Conservation (phyloP, 2,329 filamentous ascomycete genomes). For the Dactylella cylindrospora region DNA sequence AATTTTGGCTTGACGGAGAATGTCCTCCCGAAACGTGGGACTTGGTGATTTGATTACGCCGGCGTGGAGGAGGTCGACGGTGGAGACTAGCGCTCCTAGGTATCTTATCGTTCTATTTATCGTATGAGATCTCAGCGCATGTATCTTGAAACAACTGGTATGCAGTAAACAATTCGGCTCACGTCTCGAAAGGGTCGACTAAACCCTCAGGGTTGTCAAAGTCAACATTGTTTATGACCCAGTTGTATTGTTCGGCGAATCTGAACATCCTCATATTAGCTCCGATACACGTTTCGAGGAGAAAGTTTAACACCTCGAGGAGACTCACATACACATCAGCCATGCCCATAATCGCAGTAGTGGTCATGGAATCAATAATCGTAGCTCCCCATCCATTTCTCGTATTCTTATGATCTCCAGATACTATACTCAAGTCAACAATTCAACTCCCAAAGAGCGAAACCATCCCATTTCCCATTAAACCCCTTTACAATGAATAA, state of each 20-base stretch:
- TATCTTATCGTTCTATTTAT: constrained; percentile 56
- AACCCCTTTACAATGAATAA: constrained; percentile 50
- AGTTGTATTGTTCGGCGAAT: constrained; percentile 36
- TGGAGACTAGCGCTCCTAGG: constrained; percentile 75
- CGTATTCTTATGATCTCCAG: constrained; percentile 44
- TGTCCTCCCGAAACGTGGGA: constrained; percentile 51
- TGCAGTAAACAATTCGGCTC: not conserved
- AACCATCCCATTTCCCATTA: constrained; percentile 48
- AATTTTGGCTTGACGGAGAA: constrained; percentile 67
- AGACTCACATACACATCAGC: constrained; percentile 56
- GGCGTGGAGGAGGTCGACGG: constrained; percentile 57
- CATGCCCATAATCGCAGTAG: constrained; percentile 75
- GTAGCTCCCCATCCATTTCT: constrained; percentile 85
- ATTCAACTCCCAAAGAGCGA: not conserved
- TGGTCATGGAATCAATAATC: constrained; percentile 77
- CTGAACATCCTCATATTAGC: constrained; percentile 14
- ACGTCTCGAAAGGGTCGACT: constrained; percentile 80
- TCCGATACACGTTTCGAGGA: constrained; percentile 22
- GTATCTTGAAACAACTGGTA: not conserved
- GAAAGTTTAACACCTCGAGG: not conserved
- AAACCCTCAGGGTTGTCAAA: constrained; percentile 64
- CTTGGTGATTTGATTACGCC: constrained; percentile 53
- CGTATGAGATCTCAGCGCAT: too few species aligned
- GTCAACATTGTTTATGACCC: constrained; percentile 72
- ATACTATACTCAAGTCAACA: constrained; percentile 1